Conservation (phyloP, 2,329 filamentous ascomycete species). For the Fusarium guadeloupense region DNA sequence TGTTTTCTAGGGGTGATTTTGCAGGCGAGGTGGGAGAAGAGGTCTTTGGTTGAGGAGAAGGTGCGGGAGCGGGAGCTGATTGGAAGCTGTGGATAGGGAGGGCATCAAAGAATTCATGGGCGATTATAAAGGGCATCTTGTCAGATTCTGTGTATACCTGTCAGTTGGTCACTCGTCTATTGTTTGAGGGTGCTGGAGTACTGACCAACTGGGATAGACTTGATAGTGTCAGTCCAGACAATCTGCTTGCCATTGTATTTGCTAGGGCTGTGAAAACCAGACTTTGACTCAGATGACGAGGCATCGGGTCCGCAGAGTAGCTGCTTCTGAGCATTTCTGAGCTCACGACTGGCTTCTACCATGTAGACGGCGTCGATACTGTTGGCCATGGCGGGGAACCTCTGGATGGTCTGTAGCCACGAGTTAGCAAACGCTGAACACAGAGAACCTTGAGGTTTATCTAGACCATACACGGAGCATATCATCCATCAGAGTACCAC, state of each 20-base stretch:
- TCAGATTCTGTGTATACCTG: constrained; percentile 59
- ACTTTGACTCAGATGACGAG: constrained; percentile 73
- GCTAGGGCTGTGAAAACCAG: constrained; percentile 77
- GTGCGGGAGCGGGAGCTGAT: constrained; percentile 63
- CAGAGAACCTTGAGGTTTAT: not conserved
- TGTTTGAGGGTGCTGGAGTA: not conserved
- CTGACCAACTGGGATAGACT: constrained; percentile 77
- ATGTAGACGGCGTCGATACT: constrained; percentile 90
- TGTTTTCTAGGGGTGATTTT: constrained; percentile 46
- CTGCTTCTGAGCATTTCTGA: constrained; percentile 80
- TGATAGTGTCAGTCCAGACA: constrained; percentile 89
- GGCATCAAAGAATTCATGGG: constrained; percentile 98
- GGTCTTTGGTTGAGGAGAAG: constrained; percentile 37
- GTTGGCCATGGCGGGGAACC: constrained; percentile 79
- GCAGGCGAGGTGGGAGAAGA: constrained; percentile 47
- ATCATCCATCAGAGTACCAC: constrained; percentile 97
- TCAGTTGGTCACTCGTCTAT: constrained; percentile 10
- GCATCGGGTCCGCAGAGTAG: constrained; percentile 80
- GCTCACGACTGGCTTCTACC: constrained; percentile 87
- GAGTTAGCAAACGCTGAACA: not conserved
- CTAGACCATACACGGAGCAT: constrained; percentile 77
- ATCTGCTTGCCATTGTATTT: constrained; percentile 81
- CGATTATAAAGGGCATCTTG: constrained; percentile 90
- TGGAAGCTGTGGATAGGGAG: constrained; percentile 96
- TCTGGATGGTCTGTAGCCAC: constrained; percentile 75